Evolutionary conservation across 1,139 yeast species (phyloP).

Genomic region (Nakaseomyces sp.): DNA sequence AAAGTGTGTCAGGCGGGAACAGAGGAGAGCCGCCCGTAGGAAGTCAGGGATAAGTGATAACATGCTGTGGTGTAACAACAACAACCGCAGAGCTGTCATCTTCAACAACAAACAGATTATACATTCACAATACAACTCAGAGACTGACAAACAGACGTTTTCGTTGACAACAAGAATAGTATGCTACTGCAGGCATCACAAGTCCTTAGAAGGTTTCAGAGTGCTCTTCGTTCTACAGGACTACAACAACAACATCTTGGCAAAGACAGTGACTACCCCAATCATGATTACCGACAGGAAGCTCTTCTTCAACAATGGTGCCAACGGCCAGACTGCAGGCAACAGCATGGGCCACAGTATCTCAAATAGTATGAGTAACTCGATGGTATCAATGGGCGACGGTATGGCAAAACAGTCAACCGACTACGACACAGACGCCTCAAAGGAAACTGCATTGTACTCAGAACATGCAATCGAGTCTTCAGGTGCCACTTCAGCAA

Average conservation of each 20-base stretch:
- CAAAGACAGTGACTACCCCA: conserved; percentile 60
- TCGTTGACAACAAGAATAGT: conserved; percentile 82
- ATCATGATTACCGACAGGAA: conserved; percentile 93
- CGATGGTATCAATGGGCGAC: conserved; percentile 5
- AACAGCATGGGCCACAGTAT: not conserved
- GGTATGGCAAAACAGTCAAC: conserved; percentile 2
- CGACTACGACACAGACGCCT: conserved; percentile 4
- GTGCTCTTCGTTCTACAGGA: conserved; percentile 64
- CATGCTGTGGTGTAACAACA: conserved; percentile 65
- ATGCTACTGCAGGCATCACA: conserved; percentile 93
- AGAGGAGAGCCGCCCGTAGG: conserved; percentile 84
- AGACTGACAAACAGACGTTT: conserved; percentile 35
- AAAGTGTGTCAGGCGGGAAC: conserved; percentile 84
- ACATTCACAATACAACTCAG: conserved; percentile 57
- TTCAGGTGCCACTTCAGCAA: conserved; percentile 2
- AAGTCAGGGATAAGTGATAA: conserved; percentile 63
- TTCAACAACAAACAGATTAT: conserved; percentile 86
- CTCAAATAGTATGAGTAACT: conserved; percentile 6
- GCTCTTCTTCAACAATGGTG: conserved; percentile 33
- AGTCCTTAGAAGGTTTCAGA: conserved; percentile 69
- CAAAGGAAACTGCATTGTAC: conserved; percentile 5
- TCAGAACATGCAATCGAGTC: conserved; percentile 5
- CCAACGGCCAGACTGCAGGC: not conserved
- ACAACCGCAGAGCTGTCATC: conserved; percentile 72
- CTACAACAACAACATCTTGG: conserved; percentile 51